Base-by-base conservation (phyloP, 495 filamentous ascomycete species). In the Aspergillus nanangensis region DNA sequence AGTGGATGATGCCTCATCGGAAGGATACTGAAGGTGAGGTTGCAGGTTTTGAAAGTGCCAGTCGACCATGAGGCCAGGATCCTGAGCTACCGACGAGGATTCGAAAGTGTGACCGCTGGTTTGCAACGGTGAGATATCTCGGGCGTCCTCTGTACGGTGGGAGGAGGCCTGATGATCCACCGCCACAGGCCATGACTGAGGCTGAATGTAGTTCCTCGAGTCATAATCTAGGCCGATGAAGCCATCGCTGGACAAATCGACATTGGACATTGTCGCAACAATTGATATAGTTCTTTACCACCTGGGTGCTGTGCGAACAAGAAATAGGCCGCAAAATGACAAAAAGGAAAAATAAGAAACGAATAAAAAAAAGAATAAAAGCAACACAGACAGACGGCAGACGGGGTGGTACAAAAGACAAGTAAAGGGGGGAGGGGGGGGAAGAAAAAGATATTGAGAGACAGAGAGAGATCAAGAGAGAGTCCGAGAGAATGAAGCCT, bases 41-140 rank as follows among this genome's bases (percentile, higher is more conserved):
- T 76, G 77, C 44, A 76, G 58, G 43, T 74, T 75, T 52, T 82
- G 73, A 51, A 67, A 76, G 45, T 72, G 69, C 72, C 74, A 77
- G 58, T 76, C 69, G 37, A 65, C 62, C 57, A 76, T 70, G 41
- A 78, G 52, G 51, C 65, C 66, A 29, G 67, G 58, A 51, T 72
- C 69, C 23, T 67, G 60, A 55, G 67, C 54, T 62, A 69, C 60
- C 51, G 67, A 61, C 58, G 71, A 67, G 55, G n/a, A n/a, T n/a
- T 74, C 67, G 38, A 69, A 67, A 41, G 65, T 47, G 62, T 71
- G 68, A 66, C 66, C 64, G 68, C 62, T 71, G 56, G 69, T 71
- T 64, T 74, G 71, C 40, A 74, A 64, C 17, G 67, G 66, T 36
- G 67, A 61, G 43, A 74, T 60, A 54, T 69, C 67, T 50, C 69